Percentiles rank a stretch among this genome's conserved stretches.
Evolutionary conservation across 1,139 yeast species (phyloP).

Genomic region (Torulaspora pretoriensis): DNA sequence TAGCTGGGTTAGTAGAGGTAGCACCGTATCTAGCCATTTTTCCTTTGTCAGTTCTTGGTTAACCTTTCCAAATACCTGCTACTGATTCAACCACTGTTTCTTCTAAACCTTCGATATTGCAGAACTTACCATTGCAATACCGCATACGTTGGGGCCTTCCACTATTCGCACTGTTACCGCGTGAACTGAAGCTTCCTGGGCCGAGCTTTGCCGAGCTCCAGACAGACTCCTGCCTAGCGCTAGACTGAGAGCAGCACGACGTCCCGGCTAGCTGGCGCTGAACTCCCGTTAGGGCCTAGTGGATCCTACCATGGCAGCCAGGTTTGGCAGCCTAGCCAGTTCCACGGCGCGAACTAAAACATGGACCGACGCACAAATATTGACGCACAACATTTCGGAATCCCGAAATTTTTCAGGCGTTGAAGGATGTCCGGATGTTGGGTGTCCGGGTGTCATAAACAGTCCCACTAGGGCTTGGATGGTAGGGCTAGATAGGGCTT

Average conservation of each 20-base stretch:
- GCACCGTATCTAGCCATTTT: constrained; percentile 95
- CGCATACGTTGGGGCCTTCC: background rate
- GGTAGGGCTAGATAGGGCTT: background rate
- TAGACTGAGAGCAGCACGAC: background rate
- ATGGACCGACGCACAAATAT: constrained; percentile 1
- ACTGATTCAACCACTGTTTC: background rate
- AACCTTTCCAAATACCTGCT: constrained; percentile 1
- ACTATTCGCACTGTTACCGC: background rate
- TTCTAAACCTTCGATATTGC: constrained; percentile 1
- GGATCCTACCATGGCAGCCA: background rate
- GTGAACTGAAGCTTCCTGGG: background rate
- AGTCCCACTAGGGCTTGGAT: background rate
- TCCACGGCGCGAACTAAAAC: background rate
- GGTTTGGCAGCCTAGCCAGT: background rate
- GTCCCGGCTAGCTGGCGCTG: background rate
- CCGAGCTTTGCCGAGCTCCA: too few relatives aligned
- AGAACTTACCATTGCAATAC: constrained; percentile 5
- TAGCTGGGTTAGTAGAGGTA: constrained; percentile 98
- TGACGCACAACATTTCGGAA: constrained; percentile 1
- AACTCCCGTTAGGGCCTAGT: too few relatives aligned
- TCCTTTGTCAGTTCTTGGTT: constrained; percentile 28
- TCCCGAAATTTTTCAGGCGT: background rate
- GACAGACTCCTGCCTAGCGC: background rate
- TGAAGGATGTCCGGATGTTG: background rate
- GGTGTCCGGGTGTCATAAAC: constrained; percentile 1